Percentiles rank a stretch among this genome's conserved stretches.
phyloP scores from a whole-genome alignment of 2,329 filamentous ascomycete genomes.

The Monosporascus sp. region DNA sequence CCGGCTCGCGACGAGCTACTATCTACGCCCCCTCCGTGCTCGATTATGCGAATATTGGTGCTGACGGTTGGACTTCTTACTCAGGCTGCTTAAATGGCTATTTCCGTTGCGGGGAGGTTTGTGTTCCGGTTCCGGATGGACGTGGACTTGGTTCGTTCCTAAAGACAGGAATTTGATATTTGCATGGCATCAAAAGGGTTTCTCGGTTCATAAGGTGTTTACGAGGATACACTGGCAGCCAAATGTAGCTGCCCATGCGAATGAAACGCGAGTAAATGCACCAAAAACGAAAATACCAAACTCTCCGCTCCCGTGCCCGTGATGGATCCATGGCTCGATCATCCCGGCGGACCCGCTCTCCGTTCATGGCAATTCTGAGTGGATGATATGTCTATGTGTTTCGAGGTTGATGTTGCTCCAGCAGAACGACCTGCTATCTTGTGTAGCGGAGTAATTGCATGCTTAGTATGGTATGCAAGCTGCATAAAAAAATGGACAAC shows the following conservation, averaged over 20 bases:
- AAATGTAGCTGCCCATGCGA: conserved; percentile 24
- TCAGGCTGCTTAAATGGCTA: not conserved
- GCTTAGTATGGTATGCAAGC: too few relatives aligned
- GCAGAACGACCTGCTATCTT: too few relatives aligned
- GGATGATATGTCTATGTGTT: not conserved
- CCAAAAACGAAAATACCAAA: not conserved
- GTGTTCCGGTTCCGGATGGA: conserved; percentile 24
- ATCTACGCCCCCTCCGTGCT: not conserved
- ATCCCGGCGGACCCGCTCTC: not conserved
- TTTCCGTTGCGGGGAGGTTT: conserved; percentile 11
- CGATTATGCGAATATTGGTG: not conserved
- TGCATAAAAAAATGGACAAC: too few relatives aligned
- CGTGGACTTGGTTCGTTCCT: conserved; percentile 24
- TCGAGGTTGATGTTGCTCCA: too few relatives aligned
- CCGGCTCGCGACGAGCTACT: too few relatives aligned
- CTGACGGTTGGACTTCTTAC: not conserved
- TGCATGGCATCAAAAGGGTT: conserved; percentile 34
- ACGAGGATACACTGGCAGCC: conserved; percentile 31
- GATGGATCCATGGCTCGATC: not conserved
- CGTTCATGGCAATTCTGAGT: not conserved
- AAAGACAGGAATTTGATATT: conserved; percentile 31
- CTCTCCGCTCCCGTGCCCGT: not conserved
- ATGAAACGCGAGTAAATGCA: not conserved
- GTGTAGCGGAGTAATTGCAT: too few relatives aligned
- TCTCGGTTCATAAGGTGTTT: conserved; percentile 34